Percentiles rank a stretch among this genome's conserved stretches.
phyloP scores from a whole-genome alignment of 345 rosid species.

The Arabidopsis suecica region DNA sequence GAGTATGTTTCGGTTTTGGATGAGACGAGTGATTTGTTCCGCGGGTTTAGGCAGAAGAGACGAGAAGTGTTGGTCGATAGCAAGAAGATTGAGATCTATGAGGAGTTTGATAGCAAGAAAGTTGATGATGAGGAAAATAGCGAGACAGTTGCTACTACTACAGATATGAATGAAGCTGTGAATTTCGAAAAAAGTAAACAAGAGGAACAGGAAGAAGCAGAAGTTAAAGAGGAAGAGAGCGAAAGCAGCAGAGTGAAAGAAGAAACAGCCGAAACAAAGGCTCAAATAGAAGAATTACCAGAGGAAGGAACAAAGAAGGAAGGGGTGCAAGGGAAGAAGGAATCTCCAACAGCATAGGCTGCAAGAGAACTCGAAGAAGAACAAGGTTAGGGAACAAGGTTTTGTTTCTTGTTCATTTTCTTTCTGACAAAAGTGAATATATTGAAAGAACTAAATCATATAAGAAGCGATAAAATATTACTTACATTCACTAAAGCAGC shows the following conservation, averaged over 20 bases:
- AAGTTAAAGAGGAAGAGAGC: constrained; percentile 35
- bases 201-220: constrained; percentile 30
- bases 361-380: constrained; percentile 60
- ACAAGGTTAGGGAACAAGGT: constrained; percentile 59
- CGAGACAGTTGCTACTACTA: constrained; percentile 10
- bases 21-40: constrained; percentile 61
- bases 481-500: constrained; percentile 35
- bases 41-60: constrained; percentile 62
- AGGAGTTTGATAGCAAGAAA: constrained; percentile 57
- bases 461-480: constrained; percentile 1
- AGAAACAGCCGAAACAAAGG: constrained; percentile 34
- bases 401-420: constrained; percentile 53
- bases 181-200: constrained; percentile 18
- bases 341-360: constrained; percentile 70
- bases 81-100: constrained; percentile 66
- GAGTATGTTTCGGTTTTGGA: constrained; percentile 67
- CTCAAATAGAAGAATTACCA: constrained; percentile 57
- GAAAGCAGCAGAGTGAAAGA: constrained; percentile 25
- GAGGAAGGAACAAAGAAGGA: constrained; percentile 38
- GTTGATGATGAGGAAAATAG: constrained; percentile 26
- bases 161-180: constrained; percentile 21
- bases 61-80: constrained; percentile 53
- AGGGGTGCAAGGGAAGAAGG: constrained; percentile 61
- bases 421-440: no score
- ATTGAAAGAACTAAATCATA: background rate